phyloP scores from a whole-genome alignment of 2,329 filamentous ascomycete genomes.

The Fusarium penzigii region DNA sequence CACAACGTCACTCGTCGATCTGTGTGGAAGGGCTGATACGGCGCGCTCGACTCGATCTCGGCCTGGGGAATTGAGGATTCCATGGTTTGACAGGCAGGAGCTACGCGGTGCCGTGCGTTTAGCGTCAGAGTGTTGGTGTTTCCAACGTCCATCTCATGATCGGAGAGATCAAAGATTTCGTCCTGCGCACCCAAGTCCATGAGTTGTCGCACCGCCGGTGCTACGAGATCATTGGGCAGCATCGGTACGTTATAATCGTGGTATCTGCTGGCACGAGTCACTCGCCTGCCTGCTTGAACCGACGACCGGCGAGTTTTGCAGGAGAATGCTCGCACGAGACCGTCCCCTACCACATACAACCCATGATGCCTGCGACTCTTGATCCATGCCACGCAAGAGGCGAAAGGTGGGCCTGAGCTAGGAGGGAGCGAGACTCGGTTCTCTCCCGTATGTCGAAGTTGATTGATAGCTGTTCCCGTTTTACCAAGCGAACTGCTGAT shows the following conservation, averaged over 20 bases:
- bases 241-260: constrained; percentile 67
- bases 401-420: constrained; percentile 53
- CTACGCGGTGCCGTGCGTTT: constrained; percentile 41
- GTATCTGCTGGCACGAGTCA: constrained; percentile 58
- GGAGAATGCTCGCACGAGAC: constrained; percentile 66
- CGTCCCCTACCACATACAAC: constrained; percentile 66
- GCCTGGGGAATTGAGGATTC: constrained; percentile 71
- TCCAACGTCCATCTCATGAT: constrained; percentile 54
- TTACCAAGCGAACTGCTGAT: constrained; percentile 74
- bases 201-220: constrained; percentile 56
- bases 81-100: constrained; percentile 44
- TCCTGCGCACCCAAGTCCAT: constrained; percentile 53
- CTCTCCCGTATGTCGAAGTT: constrained; percentile 73
- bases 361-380: constrained; percentile 61
- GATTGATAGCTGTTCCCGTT: constrained; percentile 68
- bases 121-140: constrained; percentile 58
- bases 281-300: constrained; percentile 53
- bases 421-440: constrained; percentile 71
- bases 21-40: constrained; percentile 95
- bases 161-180: constrained; percentile 55
- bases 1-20: constrained; percentile 81
- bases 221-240: constrained; percentile 60
- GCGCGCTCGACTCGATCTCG: constrained; percentile 93
- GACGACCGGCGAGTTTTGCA: constrained; percentile 57
- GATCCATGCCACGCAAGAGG: constrained; percentile 66